Evolutionary conservation across 768 basidiomycete genomes (phyloP).

Genomic region (Tylopilus subfusipes): DNA sequence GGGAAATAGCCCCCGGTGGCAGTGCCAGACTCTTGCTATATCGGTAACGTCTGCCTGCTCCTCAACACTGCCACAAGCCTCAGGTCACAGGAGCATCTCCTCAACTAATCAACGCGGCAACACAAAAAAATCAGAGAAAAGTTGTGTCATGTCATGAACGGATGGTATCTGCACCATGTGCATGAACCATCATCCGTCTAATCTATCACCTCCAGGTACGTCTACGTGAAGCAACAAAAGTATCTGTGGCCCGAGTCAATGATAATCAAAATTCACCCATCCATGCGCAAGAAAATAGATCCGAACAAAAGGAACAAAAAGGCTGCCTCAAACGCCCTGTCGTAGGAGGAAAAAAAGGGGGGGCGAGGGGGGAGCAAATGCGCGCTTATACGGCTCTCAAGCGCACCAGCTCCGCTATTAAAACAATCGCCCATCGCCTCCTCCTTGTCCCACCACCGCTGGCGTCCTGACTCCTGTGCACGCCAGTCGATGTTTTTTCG

Average conservation of each 20-base stretch:
- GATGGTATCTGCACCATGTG: neutral
- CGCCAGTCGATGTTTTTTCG: conserved; percentile 17
- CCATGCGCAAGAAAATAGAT: neutral
- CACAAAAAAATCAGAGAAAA: neutral
- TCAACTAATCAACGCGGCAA: no score
- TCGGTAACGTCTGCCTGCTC: no score
- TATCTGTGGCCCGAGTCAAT: neutral
- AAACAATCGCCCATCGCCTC: conserved; percentile 2
- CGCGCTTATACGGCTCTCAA: neutral
- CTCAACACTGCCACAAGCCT: no score
- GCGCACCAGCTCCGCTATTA: conserved; percentile 15
- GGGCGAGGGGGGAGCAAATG: no score
- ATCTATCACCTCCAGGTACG: neutral
- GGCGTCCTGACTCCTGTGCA: conserved; percentile 4
- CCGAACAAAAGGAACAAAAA: neutral
- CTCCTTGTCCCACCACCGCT: neutral
- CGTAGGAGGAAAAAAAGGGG: neutral
- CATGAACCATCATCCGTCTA: no score
- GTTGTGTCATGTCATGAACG: neutral
- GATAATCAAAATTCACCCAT: neutral
- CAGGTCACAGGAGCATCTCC: no score
- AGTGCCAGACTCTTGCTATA: neutral
- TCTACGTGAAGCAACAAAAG: neutral
- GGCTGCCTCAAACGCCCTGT: neutral
- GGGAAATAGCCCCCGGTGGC: neutral